Evolutionary conservation across 2,329 filamentous ascomycete genomes (phyloP).

Genomic region (Epichloe gansuensis): DNA sequence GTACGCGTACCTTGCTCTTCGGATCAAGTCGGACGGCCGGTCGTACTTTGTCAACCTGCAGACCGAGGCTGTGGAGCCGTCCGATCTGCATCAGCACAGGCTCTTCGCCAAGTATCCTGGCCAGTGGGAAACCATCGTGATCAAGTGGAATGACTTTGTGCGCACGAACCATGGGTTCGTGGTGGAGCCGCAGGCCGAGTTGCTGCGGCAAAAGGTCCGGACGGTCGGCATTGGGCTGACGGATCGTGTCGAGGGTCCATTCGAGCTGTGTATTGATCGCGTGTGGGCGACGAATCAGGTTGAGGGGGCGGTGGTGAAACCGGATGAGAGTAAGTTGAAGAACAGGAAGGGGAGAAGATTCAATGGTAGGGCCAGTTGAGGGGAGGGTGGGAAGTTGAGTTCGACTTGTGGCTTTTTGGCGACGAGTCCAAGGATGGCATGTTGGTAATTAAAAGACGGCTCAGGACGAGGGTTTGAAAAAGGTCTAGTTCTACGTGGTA

Average conservation of each 20-base stretch:
- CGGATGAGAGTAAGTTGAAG: slow-evolving; percentile 19
- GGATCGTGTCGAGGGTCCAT: slow-evolving; percentile 78
- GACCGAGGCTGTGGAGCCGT: slow-evolving; percentile 83
- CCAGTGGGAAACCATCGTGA: slow-evolving; percentile 89
- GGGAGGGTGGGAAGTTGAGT: not conserved
- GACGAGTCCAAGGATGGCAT: not conserved
- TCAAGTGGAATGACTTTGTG: slow-evolving; percentile 88
- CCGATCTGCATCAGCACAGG: slow-evolving; percentile 92
- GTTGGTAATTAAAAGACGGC: not conserved
- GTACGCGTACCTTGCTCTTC: slow-evolving; percentile 76
- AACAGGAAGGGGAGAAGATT: slow-evolving; percentile 25
- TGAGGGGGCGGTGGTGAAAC: slow-evolving; percentile 9
- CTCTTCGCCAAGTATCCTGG: slow-evolving; percentile 68
- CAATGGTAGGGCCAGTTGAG: slow-evolving; percentile 19
- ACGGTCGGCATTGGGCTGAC: slow-evolving; percentile 82
- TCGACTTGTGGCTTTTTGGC: not conserved
- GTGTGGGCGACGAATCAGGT: slow-evolving; percentile 77
- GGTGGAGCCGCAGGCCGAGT: slow-evolving; percentile 83
- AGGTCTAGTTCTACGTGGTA: not conserved
- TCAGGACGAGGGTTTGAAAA: no score
- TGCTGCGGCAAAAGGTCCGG: slow-evolving; percentile 74
- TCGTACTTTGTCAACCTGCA: slow-evolving; percentile 94
- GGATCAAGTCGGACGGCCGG: slow-evolving; percentile 80
- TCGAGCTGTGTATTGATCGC: slow-evolving; percentile 71
- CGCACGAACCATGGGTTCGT: slow-evolving; percentile 87